Base-by-base conservation (phyloP, 202 grass and related monocot genomes). In the Miscanthus sacchariflorus region DNA sequence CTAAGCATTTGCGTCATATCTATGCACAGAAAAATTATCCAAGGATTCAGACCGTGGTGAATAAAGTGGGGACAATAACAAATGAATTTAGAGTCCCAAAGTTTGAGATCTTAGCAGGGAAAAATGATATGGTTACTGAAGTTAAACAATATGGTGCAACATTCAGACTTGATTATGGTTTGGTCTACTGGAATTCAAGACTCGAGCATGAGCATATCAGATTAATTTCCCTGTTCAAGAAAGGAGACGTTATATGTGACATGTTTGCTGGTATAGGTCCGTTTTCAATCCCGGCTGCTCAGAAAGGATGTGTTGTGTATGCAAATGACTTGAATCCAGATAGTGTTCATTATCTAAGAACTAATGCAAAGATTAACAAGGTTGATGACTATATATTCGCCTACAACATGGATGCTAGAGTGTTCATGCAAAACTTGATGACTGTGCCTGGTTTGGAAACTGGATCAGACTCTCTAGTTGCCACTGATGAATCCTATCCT, bases 141-240 rank as follows among this genome's bases (percentile, higher is more conserved):
- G 91, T 99, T 73, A 99, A 99, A 84, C 94, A 99, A 86, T 96
- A 96, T 81, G 92, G 97, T 68, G 97, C 94, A 75, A 96, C 78
- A 68, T 99, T 96, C 87, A 99, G 35, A 90, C 93, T 99, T 66
- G 93, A 99, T 90, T 99, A 96, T 77, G 78, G 97, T 81, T 93
- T 93, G 68, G 97, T 99, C 79, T 99, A 99, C 81, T 99, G 97
- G 97, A 99, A 99, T 86, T 99, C 97, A 21, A 99, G 97, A 83
- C 94, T 99, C 77, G 97, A 99, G 77, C 91, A 96, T 79, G 94
- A 96, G 69, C 97, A 99, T 70, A 95, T 92, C 40, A 91, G 97
- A 90, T 90, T 99, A 68, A 87, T 99, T 88, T 95, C 94, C 40
- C 89, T 95, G 80, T 99, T 99, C 88, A 90, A 96, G 75, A 93